These are phyloP conservation scores for Mortierella antarctica DNA, from an alignment of 192 early-diverging fungal genomes.

Conservation along the genomic window DNA sequence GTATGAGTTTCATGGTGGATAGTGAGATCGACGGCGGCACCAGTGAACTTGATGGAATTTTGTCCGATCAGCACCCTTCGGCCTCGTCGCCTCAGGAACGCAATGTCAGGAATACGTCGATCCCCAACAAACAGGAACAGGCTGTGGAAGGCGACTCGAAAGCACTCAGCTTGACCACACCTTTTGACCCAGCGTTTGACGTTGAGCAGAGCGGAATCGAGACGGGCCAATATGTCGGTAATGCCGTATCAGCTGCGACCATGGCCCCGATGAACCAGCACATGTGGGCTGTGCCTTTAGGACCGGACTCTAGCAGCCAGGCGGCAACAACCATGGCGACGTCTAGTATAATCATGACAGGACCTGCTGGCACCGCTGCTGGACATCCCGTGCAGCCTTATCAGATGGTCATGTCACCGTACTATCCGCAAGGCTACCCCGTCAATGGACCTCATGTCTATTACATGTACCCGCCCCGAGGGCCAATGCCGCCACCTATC, in stretches of 20 bases:
- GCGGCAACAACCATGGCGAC: conserved; percentile 11
- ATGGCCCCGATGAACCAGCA: conserved; percentile 16
- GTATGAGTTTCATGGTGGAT: conserved; percentile 52
- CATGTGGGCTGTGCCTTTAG: conserved; percentile 9
- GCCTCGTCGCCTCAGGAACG: too few species aligned
- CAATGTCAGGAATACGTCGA: not conserved
- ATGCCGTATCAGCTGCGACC: not conserved
- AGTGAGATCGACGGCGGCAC: conserved; percentile 29
- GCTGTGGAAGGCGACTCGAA: too few species aligned
- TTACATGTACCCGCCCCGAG: conserved; percentile 8
- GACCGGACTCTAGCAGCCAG: conserved; percentile 11
- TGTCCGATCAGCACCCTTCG: not conserved
- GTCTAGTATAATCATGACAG: conserved; percentile 8
- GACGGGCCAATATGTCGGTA: conserved; percentile 9
- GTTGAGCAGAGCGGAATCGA: too few species aligned
- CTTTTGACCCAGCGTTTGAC: too few species aligned
- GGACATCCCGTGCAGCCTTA: conserved; percentile 16
- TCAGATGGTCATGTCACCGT: conserved; percentile 22
- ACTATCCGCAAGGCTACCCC: conserved; percentile 27
- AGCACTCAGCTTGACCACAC: too few species aligned
- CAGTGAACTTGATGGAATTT: not conserved
- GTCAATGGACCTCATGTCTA: conserved; percentile 19
- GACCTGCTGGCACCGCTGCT: not conserved
- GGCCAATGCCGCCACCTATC: conserved; percentile 24
- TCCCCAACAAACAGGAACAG: not conserved